Base-by-base conservation (phyloP, 495 filamentous ascomycete genomes). In the Schizothecium vesticola region DNA sequence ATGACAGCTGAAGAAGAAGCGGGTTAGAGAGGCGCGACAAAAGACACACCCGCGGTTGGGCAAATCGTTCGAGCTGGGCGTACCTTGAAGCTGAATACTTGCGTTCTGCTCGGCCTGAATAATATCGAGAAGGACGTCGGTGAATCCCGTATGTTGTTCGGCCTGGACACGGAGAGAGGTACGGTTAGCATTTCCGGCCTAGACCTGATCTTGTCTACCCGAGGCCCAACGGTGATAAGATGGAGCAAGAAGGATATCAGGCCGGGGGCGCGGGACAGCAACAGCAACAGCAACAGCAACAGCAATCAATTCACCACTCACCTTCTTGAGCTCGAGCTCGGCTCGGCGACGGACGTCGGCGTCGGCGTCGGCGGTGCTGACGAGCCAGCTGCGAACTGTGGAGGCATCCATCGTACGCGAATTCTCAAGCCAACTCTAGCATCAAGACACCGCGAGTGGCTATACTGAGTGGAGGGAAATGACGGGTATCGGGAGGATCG, bases 301-400 rank as follows among this genome's bases (percentile, higher is more conserved):
- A 36, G 61, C 23, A 67, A 55, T 21, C 58, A 43, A 33, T 2
- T 0, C 23, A 0, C 16, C 16, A 83, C 90, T 76, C 86, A 97
- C 95, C 87, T 91, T 89, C 90, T 94, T 96, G 72, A 99, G 84
- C 80, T 97, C 92, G 72, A 94, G 80, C 83, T 98, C 96, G 67
- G 93, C 95, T 78, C 91, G 88, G 72, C 88, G 88, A 75, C 95
- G 87, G 78, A 84, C 88, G 73, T 95, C 91, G 72, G 92, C 88
- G 84, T 98, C 92, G 70, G 91, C 78, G 73, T 92, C 89, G 73
- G 97, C 87, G 60, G 93, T 97, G 75, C 90, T 90, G 77, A 90
- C 86, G 79, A 98, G 92, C 79, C 93, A 92, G 84, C 88, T 88
- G 81, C 93, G 86, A 76, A 99, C 86, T 76, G 88, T 88, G 78